Evolutionary conservation across 305 asterid genomes (phyloP).

Genomic region (Solanum hybrid): DNA sequence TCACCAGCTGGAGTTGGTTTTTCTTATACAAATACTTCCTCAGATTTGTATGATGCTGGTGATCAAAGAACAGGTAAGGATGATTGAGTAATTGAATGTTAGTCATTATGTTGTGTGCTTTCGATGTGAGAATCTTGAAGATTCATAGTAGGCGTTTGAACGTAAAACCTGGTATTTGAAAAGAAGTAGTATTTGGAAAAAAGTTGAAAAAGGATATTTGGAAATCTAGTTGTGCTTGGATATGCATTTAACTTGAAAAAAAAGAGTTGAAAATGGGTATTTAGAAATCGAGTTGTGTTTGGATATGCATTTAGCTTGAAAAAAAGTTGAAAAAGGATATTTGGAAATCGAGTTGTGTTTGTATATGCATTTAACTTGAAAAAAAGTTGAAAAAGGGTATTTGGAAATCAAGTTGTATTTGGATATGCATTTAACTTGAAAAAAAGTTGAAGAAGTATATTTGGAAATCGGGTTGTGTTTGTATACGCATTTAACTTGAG

Average conservation of each 20-base stretch:
- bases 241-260: neutral
- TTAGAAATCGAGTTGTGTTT: neutral
- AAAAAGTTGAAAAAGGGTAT: neutral
- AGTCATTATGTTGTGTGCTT: neutral
- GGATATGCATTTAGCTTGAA: neutral
- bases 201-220: neutral
- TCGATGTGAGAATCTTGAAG: neutral
- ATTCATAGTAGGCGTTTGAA: neutral
- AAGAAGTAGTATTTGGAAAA: neutral
- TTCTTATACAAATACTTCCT: slow-evolving; percentile 12
- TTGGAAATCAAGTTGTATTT: neutral
- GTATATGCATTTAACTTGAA: neutral
- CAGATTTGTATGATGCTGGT: slow-evolving; percentile 4
- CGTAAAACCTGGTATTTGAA: neutral
- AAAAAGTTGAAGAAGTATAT: neutral
- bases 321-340: neutral
- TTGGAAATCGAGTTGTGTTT: neutral
- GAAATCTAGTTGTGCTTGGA: neutral
- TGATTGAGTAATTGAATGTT: neutral
- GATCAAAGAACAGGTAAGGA: slow-evolving; percentile 8
- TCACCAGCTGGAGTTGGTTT: slow-evolving; percentile 19
- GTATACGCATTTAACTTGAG: neutral
- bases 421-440: neutral
- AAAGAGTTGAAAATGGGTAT: neutral
- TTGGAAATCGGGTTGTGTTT: neutral